Base-by-base conservation (phyloP, 1,284 basidiomycete species). In the Apiotrichum domesticum region DNA sequence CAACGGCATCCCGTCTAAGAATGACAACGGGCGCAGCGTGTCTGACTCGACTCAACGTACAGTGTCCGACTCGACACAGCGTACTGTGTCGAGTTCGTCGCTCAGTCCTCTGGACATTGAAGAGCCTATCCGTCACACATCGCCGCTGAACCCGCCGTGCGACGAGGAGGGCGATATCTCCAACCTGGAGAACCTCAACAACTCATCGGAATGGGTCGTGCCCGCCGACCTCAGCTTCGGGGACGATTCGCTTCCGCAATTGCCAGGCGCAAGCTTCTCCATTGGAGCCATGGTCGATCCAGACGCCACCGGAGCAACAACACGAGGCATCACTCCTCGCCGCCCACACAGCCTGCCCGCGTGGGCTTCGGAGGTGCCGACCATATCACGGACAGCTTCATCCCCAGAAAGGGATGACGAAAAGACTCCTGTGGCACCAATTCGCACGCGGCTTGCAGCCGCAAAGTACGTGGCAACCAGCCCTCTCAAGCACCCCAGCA, bases 141-240 rank as follows among this genome's bases (percentile, higher is more conserved):
- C 49, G 13, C 49, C 49, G 33, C 49, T 51, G 7, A 41, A 51
- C 40, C 41, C 41, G 5, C 49, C 49, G 1, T 42, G 29, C 14
- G 49, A 51, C 13, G 32, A 42, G 9, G 49, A 51, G 2, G 49
- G 41, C 11, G 49, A 51, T n/a, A 32, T 49, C 9, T 49, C 47
- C n/a, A 6, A 49, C 35, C 9, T 49, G 35, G 47, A 49, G 9
- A 49, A 49, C 47, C 51, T 43, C 15, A 52, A 52, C 35, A 46
- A 52, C 51, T 44, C 41, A 7, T 52, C 51, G 3, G 51, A 52
- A 33, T 52, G 51, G 51, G 43, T 52, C 35, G 43, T 52, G 15
- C 43, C 42, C 2, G 35, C 35, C 3, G 51, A 52, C 13, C 6
- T 45, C 8, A 45, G 43, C 35, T 52, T 52, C 42, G 51, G 51